phyloP scores from a whole-genome alignment of 1,139 yeast genomes.

The Suhomyces bokatorum region DNA sequence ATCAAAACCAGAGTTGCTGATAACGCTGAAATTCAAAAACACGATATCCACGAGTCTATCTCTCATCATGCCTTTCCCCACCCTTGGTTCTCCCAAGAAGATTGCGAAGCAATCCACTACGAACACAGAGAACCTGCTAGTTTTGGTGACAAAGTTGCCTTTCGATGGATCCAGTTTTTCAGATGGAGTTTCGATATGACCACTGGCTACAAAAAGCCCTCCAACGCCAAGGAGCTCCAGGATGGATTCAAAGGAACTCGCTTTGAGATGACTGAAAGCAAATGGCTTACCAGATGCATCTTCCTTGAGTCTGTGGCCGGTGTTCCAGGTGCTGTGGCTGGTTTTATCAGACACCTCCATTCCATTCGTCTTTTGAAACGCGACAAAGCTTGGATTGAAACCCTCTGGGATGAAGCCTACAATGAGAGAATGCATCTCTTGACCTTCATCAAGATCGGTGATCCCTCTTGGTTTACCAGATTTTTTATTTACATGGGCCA shows the following conservation, averaged over 20 bases:
- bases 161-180: conserved; percentile 42
- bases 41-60: conserved; percentile 30
- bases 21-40: conserved; percentile 27
- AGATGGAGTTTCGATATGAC: conserved; percentile 57
- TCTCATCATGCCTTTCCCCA: conserved; percentile 59
- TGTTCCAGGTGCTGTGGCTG: conserved; percentile 79
- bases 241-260: conserved; percentile 45
- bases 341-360: conserved; percentile 65
- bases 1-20: conserved; percentile 33
- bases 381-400: conserved; percentile 78
- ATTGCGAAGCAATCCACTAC: conserved; percentile 47
- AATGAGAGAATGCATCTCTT: conserved; percentile 78
- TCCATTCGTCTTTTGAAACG: conserved; percentile 60
- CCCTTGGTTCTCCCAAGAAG: conserved; percentile 47
- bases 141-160: conserved; percentile 55
- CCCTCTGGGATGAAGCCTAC: conserved; percentile 73
- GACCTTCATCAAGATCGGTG: conserved; percentile 65
- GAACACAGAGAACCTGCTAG: conserved; percentile 56
- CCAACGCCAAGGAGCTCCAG: conserved; percentile 27
- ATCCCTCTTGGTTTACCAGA: conserved; percentile 63
- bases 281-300: conserved; percentile 69
- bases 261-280: conserved; percentile 58
- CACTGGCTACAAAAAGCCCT: conserved; percentile 65
- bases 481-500: conserved; percentile 62
- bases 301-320: conserved; percentile 77